These are phyloP conservation scores for Lentinus tigrinus DNA, from an alignment of 768 basidiomycete species.

Conservation along the genomic window DNA sequence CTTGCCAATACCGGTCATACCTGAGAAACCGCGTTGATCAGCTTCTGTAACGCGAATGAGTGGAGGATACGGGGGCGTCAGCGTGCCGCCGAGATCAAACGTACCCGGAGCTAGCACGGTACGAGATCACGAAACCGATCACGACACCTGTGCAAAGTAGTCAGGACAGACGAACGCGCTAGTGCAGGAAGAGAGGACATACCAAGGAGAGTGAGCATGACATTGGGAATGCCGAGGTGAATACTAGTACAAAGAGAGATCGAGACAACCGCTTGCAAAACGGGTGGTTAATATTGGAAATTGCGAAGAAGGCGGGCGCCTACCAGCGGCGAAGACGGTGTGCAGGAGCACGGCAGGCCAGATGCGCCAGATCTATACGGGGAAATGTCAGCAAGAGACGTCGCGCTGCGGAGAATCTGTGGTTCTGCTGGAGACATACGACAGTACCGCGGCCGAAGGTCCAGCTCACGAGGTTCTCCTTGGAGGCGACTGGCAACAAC, in stretches of 20 bases:
- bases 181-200: conserved; percentile 13
- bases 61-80: too few relatives aligned
- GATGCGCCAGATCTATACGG: conserved; percentile 50
- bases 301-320: conserved; percentile 1
- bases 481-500: conserved; percentile 19
- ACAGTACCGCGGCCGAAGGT: conserved; percentile 46
- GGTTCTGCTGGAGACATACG: conserved; percentile 23
- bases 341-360: conserved; percentile 69
- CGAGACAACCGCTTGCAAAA: conserved; percentile 41
- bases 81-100: too few relatives aligned
- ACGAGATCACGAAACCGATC: conserved; percentile 55
- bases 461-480: conserved; percentile 28
- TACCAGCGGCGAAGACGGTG: conserved; percentile 55
- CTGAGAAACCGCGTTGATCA: too few relatives aligned
- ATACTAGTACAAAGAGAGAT: conserved; percentile 40
- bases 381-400: not conserved
- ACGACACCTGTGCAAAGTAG: conserved; percentile 50
- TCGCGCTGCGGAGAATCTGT: too few relatives aligned
- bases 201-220: conserved; percentile 65
- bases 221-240: conserved; percentile 47
- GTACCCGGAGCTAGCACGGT: conserved; percentile 59
- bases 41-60: too few relatives aligned
- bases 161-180: not conserved
- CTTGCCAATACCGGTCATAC: conserved; percentile 64
- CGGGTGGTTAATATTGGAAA: not conserved